phyloP scores from a whole-genome alignment of 805 yeast genomes.

The Yarrowia deformans region DNA sequence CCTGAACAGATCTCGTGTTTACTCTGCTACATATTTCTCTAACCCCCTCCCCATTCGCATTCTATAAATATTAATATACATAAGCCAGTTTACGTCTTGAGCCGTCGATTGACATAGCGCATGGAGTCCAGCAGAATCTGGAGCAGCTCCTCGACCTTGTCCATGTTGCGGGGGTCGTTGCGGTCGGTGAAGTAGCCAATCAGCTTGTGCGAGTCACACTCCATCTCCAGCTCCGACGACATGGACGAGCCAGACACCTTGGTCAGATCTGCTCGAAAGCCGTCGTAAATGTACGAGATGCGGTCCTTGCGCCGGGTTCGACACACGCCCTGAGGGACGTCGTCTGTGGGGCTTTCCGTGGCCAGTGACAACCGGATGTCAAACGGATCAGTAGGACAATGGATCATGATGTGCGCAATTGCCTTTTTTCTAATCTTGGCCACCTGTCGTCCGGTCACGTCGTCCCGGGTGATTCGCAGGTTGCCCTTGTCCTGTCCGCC shows the following conservation, averaged over 20 bases:
- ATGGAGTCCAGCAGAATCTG: constrained; percentile 35
- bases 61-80: constrained; percentile 35
- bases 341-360: constrained; percentile 16
- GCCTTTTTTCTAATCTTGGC: constrained; percentile 40
- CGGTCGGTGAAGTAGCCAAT: constrained; percentile 23
- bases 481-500: constrained; percentile 42
- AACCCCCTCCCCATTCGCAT: too few relatives aligned
- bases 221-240: constrained; percentile 29
- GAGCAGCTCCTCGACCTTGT: constrained; percentile 37
- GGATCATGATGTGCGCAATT: constrained; percentile 32
- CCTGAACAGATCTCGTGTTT: too few relatives aligned
- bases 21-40: too few relatives aligned
- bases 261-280: constrained; percentile 30
- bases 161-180: constrained; percentile 13
- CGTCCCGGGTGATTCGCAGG: constrained; percentile 43
- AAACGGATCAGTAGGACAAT: constrained; percentile 26
- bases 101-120: constrained; percentile 20
- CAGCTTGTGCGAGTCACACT: constrained; percentile 17
- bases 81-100: background rate
- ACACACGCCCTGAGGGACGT: constrained; percentile 18
- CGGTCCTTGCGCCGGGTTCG: constrained; percentile 27
- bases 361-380: constrained; percentile 14
- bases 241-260: constrained; percentile 46
- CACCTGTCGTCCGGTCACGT: constrained; percentile 44
- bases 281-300: constrained; percentile 25